Percentiles rank a stretch among this genome's conserved stretches.
Conservation (phyloP, 2,329 filamentous ascomycete species). For the Mycogone perniciosa region DNA sequence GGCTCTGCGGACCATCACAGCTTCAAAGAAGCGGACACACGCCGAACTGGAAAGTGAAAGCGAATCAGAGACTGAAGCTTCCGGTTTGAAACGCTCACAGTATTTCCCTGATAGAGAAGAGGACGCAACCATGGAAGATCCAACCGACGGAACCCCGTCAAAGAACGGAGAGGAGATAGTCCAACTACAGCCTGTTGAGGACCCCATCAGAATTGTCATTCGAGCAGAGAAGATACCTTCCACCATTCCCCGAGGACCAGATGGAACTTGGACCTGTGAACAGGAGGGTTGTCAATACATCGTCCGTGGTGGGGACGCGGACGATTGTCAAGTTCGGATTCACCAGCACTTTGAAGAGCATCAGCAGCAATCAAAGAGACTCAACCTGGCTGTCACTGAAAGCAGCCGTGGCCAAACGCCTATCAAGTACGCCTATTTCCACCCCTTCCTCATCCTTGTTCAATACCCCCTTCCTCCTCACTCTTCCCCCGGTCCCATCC, state of each 20-base stretch:
- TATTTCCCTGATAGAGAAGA: conserved; percentile 28
- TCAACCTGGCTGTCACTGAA: conserved; percentile 50
- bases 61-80: conserved; percentile 32
- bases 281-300: conserved; percentile 58
- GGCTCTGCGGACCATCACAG: conserved; percentile 35
- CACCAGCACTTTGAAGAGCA: conserved; percentile 55
- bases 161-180: conserved; percentile 17
- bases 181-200: conserved; percentile 10
- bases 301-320: conserved; percentile 55
- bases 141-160: conserved; percentile 15
- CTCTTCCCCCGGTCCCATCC: conserved; percentile 1
- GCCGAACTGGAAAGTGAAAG: conserved; percentile 33
- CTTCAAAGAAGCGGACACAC: conserved; percentile 40
- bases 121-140: conserved; percentile 29
- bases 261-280: conserved; percentile 61
- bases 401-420: conserved; percentile 48
- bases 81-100: conserved; percentile 30
- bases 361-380: conserved; percentile 45
- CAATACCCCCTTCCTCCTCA: conserved; percentile 15
- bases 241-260: conserved; percentile 45
- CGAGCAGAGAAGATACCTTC: conserved; percentile 45
- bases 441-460: conserved; percentile 29
- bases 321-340: conserved; percentile 50
- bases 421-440: conserved; percentile 46
- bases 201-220: conserved; percentile 38